phyloP scores from a whole-genome alignment of 2,329 filamentous ascomycete species.

The Penicillium polonicum region DNA sequence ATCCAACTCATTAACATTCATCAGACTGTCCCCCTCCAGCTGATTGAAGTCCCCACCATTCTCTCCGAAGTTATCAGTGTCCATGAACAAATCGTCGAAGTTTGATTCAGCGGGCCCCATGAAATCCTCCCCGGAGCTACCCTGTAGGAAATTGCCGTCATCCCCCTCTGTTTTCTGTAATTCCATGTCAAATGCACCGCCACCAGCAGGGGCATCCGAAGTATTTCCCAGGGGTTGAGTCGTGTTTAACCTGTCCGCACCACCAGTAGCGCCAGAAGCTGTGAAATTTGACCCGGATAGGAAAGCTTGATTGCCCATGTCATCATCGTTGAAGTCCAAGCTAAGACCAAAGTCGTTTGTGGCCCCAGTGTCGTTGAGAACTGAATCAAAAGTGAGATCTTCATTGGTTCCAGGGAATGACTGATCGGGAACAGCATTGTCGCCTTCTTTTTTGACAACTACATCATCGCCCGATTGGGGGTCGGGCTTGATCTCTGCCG shows the following conservation, averaged over 20 bases:
- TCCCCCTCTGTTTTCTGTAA: slow-evolving; percentile 29
- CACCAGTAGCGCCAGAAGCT: slow-evolving; percentile 17
- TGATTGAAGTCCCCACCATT: slow-evolving; percentile 35
- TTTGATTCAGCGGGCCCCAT: slow-evolving; percentile 44
- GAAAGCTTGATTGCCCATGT: slow-evolving; percentile 40
- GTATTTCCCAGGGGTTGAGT: slow-evolving; percentile 21
- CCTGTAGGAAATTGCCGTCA: slow-evolving; percentile 20
- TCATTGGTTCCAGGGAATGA: slow-evolving; percentile 28
- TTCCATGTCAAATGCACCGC: slow-evolving; percentile 41
- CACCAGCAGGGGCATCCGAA: slow-evolving; percentile 26
- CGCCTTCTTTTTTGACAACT: slow-evolving; percentile 27
- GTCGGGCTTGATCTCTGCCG: slow-evolving; percentile 12
- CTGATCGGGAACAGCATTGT: slow-evolving; percentile 22
- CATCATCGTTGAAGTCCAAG: slow-evolving; percentile 42
- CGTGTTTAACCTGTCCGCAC: slow-evolving; percentile 11
- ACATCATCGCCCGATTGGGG: slow-evolving; percentile 15
- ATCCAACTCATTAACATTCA: slow-evolving; percentile 43
- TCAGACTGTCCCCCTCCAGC: slow-evolving; percentile 38
- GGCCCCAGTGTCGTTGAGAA: slow-evolving; percentile 36
- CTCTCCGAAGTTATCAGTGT: slow-evolving; percentile 38
- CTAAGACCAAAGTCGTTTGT: slow-evolving; percentile 41
- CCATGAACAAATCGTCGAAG: slow-evolving; percentile 48
- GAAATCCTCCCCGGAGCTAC: slow-evolving; percentile 33
- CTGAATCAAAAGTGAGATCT: slow-evolving; percentile 44
- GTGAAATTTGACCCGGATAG: slow-evolving; percentile 36